phyloP scores from a whole-genome alignment of 2,329 filamentous ascomycete genomes.

The Paecilomyces fulvus region DNA sequence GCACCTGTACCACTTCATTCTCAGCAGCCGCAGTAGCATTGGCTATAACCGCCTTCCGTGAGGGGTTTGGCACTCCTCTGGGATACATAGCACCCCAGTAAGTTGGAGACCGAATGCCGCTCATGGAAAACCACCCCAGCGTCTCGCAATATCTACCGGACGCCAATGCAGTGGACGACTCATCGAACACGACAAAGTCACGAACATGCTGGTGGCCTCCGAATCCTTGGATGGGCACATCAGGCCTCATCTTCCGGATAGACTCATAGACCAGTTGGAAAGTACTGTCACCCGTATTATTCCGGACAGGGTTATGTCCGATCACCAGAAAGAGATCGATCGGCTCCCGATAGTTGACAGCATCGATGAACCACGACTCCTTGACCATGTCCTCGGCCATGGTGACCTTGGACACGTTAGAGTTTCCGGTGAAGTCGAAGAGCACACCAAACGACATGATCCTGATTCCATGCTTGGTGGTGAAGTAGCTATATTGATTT shows the following conservation, averaged over 20 bases:
- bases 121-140: constrained; percentile 58
- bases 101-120: constrained; percentile 45
- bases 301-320: constrained; percentile 54
- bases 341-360: constrained; percentile 45
- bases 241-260: constrained; percentile 49
- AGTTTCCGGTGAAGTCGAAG: constrained; percentile 48
- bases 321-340: constrained; percentile 57
- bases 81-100: constrained; percentile 37
- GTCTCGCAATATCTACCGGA: constrained; percentile 62
- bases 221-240: constrained; percentile 56
- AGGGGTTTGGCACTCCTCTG: constrained; percentile 36
- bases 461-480: constrained; percentile 39
- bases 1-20: neutral
- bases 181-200: constrained; percentile 57
- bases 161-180: constrained; percentile 52
- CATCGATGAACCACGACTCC: constrained; percentile 53
- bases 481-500: constrained; percentile 42
- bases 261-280: constrained; percentile 47
- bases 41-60: constrained; percentile 25
- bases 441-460: constrained; percentile 48
- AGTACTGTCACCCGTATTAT: constrained; percentile 30
- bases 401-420: constrained; percentile 53
- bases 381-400: constrained; percentile 45
- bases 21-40: neutral
- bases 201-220: constrained; percentile 58